Conservation (phyloP, 306 rosid species). For the Begonia fuchsioides region DNA sequence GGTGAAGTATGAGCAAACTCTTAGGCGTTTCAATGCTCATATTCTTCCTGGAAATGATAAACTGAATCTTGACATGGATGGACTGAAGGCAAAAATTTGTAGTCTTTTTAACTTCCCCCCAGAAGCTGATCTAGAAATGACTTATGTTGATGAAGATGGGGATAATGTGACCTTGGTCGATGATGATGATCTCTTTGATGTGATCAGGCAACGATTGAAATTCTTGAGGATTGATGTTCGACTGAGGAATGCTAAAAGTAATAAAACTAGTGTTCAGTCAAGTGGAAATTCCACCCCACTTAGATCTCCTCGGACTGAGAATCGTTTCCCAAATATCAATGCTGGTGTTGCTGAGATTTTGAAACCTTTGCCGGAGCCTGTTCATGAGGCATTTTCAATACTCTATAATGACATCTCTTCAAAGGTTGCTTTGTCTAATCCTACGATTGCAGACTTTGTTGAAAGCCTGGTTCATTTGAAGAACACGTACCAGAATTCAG, state of each 20-base stretch:
- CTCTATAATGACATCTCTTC: conserved; percentile 23
- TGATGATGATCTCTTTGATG: conserved; percentile 68
- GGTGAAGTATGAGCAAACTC: conserved; percentile 58
- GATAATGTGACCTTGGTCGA: conserved; percentile 67
- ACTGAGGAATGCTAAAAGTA: conserved; percentile 16
- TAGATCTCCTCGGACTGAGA: conserved; percentile 15
- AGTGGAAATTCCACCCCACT: conserved; percentile 46
- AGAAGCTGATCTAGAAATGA: conserved; percentile 39
- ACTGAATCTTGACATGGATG: conserved; percentile 58
- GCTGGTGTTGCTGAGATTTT: conserved; percentile 19
- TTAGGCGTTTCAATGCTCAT: conserved; percentile 62
- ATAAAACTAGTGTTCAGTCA: too few relatives aligned
- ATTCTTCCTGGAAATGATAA: conserved; percentile 21
- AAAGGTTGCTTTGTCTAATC: conserved; percentile 30
- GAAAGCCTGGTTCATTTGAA: conserved; percentile 29
- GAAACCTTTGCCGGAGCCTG: conserved; percentile 42
- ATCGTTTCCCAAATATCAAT: conserved; percentile 7
- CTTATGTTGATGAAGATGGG: conserved; percentile 85
- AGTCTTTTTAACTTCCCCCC: conserved; percentile 33
- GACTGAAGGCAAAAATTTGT: conserved; percentile 40
- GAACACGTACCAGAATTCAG: conserved; percentile 13
- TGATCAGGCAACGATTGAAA: conserved; percentile 50
- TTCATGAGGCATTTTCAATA: conserved; percentile 23
- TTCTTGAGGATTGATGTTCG: conserved; percentile 64
- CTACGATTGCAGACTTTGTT: conserved; percentile 25